Percentiles rank a stretch among this genome's conserved stretches.
phyloP scores from a whole-genome alignment of 257 asterid species.

The Knoxia roxburghii region DNA sequence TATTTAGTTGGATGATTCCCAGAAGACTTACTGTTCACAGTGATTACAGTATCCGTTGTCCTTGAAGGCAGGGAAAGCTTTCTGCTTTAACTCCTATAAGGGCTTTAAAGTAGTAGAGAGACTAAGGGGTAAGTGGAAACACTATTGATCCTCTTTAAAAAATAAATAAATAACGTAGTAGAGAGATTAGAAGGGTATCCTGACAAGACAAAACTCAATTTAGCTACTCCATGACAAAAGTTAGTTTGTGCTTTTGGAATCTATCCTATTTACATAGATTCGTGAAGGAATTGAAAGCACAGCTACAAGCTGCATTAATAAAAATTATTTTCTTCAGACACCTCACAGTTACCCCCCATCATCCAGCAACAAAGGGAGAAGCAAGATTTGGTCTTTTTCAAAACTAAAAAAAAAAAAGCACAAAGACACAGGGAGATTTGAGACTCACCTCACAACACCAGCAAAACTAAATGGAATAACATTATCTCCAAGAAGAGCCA shows the following conservation, averaged over 20 bases:
- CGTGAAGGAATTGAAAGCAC: not conserved
- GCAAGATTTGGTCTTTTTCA: not conserved
- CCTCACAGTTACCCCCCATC: not conserved
- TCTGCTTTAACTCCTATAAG: too few relatives aligned
- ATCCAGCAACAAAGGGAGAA: not conserved
- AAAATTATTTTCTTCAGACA: not conserved
- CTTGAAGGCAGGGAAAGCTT: not conserved
- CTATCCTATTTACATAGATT: not conserved
- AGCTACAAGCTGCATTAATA: not conserved
- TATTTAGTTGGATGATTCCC: not conserved
- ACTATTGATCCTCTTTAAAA: too few relatives aligned
- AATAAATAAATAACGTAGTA: not conserved
- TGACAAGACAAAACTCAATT: not conserved
- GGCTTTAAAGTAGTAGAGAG: too few relatives aligned
- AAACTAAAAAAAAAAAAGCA: too few relatives aligned
- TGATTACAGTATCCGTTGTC: not conserved
- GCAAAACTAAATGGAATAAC: slow-evolving; percentile 73
- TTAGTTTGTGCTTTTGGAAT: not conserved
- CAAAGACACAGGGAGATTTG: not conserved
- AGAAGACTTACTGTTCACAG: not conserved
- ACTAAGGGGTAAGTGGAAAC: too few relatives aligned
- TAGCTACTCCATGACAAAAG: not conserved
- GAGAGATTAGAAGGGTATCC: not conserved
- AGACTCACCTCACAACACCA: slow-evolving; percentile 70
- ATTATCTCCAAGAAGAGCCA: slow-evolving; percentile 81